phyloP scores from a whole-genome alignment of 179 eudicot genomes.

The Vitellaria paradoxa region DNA sequence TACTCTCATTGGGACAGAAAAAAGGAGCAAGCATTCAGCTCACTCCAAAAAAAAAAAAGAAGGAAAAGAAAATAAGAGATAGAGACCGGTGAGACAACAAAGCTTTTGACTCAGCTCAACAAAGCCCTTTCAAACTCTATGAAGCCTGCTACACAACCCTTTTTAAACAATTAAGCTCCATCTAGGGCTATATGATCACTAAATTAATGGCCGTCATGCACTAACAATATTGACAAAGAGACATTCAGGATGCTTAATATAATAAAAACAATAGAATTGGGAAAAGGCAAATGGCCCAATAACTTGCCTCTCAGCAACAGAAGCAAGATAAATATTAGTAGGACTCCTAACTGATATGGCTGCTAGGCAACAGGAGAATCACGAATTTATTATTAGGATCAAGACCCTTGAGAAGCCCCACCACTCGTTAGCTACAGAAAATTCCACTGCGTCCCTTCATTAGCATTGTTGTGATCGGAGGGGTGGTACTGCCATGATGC shows the following conservation, averaged over 20 bases:
- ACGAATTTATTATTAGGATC: too few species aligned
- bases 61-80: not conserved
- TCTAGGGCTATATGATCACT: not conserved
- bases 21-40: not conserved
- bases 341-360: too few species aligned
- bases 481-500: too few species aligned
- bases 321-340: too few species aligned
- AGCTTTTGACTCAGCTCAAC: not conserved
- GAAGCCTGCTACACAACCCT: not conserved
- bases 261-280: not conserved
- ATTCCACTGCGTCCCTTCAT: too few species aligned
- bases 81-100: not conserved
- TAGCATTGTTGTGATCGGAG: too few species aligned
- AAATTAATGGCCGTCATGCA: not conserved
- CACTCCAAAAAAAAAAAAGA: too few species aligned
- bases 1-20: not conserved
- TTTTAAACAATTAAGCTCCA: not conserved
- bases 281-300: too few species aligned
- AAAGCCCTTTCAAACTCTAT: not conserved
- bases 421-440: too few species aligned
- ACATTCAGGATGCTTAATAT: not conserved
- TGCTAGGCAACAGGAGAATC: too few species aligned
- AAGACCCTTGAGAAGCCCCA: too few species aligned
- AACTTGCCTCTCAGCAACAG: too few species aligned
- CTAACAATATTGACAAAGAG: not conserved